phyloP scores from a whole-genome alignment of 805 yeast species.

The Candida germanica region DNA sequence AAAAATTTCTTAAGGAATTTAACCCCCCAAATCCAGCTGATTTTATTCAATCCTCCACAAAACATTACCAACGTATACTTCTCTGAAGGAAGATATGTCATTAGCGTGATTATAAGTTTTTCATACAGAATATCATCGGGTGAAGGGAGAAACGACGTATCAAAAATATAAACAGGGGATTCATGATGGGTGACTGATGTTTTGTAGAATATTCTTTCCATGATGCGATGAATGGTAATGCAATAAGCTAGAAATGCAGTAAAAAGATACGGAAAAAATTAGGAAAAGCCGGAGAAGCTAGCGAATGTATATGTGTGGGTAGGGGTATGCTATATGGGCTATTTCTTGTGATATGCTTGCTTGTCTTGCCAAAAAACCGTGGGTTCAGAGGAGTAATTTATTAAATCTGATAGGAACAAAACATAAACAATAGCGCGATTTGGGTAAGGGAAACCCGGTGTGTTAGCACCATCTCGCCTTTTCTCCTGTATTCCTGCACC shows the following conservation, averaged over 20 bases:
- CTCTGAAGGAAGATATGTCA: constrained; percentile 55
- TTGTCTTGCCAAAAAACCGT: too few relatives aligned
- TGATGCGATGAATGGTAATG: not conserved
- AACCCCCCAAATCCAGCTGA: constrained; percentile 69
- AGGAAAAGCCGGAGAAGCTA: too few relatives aligned
- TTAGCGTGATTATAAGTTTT: constrained; percentile 55
- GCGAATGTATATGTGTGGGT: not conserved
- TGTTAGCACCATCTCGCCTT: too few relatives aligned
- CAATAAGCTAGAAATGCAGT: not conserved
- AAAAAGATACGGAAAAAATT: not conserved
- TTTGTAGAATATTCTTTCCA: constrained; percentile 15
- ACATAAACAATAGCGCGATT: too few relatives aligned
- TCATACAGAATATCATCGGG: constrained; percentile 43
- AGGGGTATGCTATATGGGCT: too few relatives aligned
- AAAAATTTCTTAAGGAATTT: constrained; percentile 56
- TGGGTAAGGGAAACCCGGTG: too few relatives aligned
- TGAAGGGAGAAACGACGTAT: constrained; percentile 75
- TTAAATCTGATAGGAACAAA: too few relatives aligned
- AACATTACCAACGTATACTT: constrained; percentile 71
- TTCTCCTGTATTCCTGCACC: too few relatives aligned
- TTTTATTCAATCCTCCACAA: constrained; percentile 73
- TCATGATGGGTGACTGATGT: constrained; percentile 24
- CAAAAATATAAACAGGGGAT: constrained; percentile 76
- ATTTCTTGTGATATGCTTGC: too few relatives aligned
- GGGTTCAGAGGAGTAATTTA: too few relatives aligned